Base-by-base conservation (phyloP, 2,329 filamentous ascomycete species). In the Sarocladium kiliense region DNA sequence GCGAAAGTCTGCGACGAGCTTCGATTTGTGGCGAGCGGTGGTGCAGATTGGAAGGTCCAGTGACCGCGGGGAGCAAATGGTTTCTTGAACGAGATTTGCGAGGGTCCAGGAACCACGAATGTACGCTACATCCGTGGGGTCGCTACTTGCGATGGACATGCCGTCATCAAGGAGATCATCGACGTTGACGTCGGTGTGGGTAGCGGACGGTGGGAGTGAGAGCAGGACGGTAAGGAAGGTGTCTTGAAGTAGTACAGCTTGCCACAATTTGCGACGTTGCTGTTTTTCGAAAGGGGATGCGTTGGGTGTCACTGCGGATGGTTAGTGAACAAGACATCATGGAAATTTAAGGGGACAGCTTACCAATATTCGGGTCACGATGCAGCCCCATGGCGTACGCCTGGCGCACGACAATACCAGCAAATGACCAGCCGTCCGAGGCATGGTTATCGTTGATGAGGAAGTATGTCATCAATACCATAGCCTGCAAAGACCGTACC, bases 371-470 rank as follows among this genome's bases (percentile, higher is more conserved):
- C 0, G 89, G 89, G 63, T 92, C 88, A 16, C 89, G 83, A 66
- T 93, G 88, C 12, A 93, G 69, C 0, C 89, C 87, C 85, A 93
- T 88, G 23, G 89, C 89, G 63, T 91, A 92, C 0, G 88, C 84
- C 68, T 93, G 89, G 25, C 88, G 79, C 60, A 90, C 85, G 21
- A 91, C 69, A 25, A 93, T 86, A 5, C 89, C 89, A 0, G 86
- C 87, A 74, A 91, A 93, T 0, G 88, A 86, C 85, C 88, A 93
- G 1, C 88, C 89, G 65, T 93, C 89, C 0, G 86, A 89, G 3
- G 88, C 88, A 63, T 92, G 88, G 63, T 91, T 91, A 68, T 93
- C 88, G 63, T 93, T 93, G 74, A 92, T 91, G 34, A 93, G 75
- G 62, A 93, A 93, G 65, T 92, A 92, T 0, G 85, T 85, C 57